phyloP scores from a whole-genome alignment of 176 grass and related monocot species.

The Carex kokanica region DNA sequence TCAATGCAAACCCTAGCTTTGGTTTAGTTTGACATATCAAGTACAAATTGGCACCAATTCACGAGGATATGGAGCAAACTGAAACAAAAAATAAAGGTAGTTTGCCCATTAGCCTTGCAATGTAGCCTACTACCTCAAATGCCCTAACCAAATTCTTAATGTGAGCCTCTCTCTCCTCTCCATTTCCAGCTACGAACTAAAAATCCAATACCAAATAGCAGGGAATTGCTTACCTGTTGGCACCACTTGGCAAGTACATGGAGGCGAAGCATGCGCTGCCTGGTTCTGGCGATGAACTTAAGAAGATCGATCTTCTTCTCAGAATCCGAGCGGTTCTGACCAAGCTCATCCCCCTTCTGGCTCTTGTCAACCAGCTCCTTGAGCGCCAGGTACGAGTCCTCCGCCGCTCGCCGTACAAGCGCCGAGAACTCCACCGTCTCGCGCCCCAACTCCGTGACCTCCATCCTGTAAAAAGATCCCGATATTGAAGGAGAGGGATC shows the following conservation, averaged over 20 bases:
- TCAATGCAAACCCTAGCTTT: neutral
- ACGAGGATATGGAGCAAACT: neutral
- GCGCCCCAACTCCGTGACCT: slow-evolving; percentile 71
- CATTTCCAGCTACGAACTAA: neutral
- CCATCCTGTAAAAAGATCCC: slow-evolving; percentile 7
- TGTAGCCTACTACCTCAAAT: neutral
- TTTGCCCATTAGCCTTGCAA: neutral
- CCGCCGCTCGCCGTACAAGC: slow-evolving; percentile 69
- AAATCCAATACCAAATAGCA: neutral
- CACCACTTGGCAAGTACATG: slow-evolving; percentile 99
- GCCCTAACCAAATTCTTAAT: neutral
- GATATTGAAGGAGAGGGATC: neutral
- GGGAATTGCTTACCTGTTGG: slow-evolving; percentile 55
- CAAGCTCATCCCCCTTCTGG: slow-evolving; percentile 48
- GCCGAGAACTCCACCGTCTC: slow-evolving; percentile 88
- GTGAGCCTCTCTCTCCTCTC: neutral
- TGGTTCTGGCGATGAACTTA: slow-evolving; percentile 86
- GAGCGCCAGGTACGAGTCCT: slow-evolving; percentile 89
- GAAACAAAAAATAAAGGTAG: neutral
- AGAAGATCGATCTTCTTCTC: slow-evolving; percentile 99
- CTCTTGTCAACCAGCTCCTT: slow-evolving; percentile 89
- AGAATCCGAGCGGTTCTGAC: slow-evolving; percentile 62
- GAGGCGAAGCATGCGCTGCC: slow-evolving; percentile 98
- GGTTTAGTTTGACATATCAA: neutral
- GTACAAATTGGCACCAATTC: neutral